These are phyloP conservation scores for Monosporascus cannonballus DNA, from an alignment of 2,329 filamentous ascomycete species.

Conservation along the genomic window DNA sequence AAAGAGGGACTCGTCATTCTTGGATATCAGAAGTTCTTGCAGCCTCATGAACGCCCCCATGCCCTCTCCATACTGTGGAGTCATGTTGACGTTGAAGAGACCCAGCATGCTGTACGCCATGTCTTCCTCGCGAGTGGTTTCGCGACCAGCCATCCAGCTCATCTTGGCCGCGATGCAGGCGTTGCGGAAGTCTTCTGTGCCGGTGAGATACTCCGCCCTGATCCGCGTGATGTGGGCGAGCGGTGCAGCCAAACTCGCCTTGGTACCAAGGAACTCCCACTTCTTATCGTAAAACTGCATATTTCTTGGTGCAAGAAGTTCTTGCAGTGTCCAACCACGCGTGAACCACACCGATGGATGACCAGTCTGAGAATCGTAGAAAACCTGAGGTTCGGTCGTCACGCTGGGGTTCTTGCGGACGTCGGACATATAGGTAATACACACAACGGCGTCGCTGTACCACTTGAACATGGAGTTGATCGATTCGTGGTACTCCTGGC, in stretches of 20 bases:
- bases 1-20: no score
- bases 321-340: constrained; percentile 1
- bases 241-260: constrained; percentile 4
- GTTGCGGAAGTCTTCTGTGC: constrained; percentile 6
- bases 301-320: constrained; percentile 15
- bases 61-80: constrained; percentile 23
- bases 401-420: constrained; percentile 4
- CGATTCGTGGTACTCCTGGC: constrained; percentile 5
- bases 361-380: constrained; percentile 2
- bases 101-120: constrained; percentile 24
- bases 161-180: constrained; percentile 21
- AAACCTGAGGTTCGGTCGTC: neutral
- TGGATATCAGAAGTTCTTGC: neutral
- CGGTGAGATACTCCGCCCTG: constrained; percentile 1
- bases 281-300: constrained; percentile 18
- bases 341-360: constrained; percentile 9
- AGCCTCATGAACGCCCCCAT: constrained; percentile 16
- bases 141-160: constrained; percentile 22
- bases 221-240: constrained; percentile 26
- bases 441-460: constrained; percentile 26
- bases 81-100: constrained; percentile 24
- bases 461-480: constrained; percentile 23
- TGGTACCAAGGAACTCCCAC: constrained; percentile 19
- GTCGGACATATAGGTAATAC: constrained; percentile 27
- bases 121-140: constrained; percentile 19